Conservation (phyloP, 1,284 basidiomycete species). For the Moesziomyces globuligerus region DNA sequence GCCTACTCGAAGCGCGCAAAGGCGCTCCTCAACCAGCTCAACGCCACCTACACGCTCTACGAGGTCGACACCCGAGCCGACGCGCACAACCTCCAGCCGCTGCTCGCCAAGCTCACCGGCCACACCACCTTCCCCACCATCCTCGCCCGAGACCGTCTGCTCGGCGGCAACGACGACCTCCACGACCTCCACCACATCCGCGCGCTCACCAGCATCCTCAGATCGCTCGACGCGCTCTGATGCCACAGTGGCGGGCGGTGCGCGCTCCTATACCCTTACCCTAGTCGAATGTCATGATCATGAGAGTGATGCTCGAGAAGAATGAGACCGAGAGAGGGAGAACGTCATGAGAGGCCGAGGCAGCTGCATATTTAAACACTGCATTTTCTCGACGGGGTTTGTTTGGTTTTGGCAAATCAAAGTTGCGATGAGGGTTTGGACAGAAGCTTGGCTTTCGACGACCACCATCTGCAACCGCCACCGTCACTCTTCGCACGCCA, state of each 20-base stretch:
- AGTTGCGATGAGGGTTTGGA: too few relatives aligned
- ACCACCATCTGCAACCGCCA: slow-evolving; percentile 11
- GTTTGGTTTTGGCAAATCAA: too few relatives aligned
- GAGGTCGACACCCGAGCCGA: slow-evolving; percentile 42
- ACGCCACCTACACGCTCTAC: slow-evolving; percentile 33
- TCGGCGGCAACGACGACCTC: slow-evolving; percentile 46
- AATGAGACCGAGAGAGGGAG: too few relatives aligned
- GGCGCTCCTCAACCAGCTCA: slow-evolving; percentile 21
- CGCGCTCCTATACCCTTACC: not conserved
- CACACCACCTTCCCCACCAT: slow-evolving; percentile 49
- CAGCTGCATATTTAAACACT: too few relatives aligned
- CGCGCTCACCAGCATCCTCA: slow-evolving; percentile 23
- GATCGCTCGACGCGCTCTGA: slow-evolving; percentile 24
- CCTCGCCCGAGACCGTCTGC: slow-evolving; percentile 21
- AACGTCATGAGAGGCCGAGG: too few relatives aligned
- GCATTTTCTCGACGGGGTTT: too few relatives aligned
- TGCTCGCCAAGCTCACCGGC: slow-evolving; percentile 30
- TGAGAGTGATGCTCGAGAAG: too few relatives aligned
- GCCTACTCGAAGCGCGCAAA: slow-evolving; percentile 45
- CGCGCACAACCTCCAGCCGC: slow-evolving; percentile 30
- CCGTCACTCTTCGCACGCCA: not conserved
- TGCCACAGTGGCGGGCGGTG: too few relatives aligned
- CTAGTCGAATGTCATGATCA: not conserved
- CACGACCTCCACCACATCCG: slow-evolving; percentile 12
- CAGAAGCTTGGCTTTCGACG: not conserved